Percentiles rank a stretch among this genome's conserved stretches.
Conservation (phyloP, 2,329 filamentous ascomycete species). For the Ophiostoma novo-ulmi region DNA sequence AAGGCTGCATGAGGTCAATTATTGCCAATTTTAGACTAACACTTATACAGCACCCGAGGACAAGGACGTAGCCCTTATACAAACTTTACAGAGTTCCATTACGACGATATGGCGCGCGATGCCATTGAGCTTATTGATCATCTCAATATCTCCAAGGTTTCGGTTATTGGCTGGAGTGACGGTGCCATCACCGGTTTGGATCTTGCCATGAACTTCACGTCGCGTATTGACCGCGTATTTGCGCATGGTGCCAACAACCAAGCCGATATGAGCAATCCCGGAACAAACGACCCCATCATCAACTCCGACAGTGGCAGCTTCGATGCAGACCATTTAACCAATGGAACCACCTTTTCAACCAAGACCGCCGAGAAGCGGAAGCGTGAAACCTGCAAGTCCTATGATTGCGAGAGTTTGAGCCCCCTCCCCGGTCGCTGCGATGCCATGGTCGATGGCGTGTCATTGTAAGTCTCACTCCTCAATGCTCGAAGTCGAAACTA, state of each 20-base stretch:
- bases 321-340: constrained; percentile 9
- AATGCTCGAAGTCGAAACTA: background rate
- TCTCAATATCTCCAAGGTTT: constrained; percentile 1
- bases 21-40: background rate
- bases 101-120: constrained; percentile 12
- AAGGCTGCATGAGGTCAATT: background rate
- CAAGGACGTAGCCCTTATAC: constrained; percentile 11
- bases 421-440: constrained; percentile 1
- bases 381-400: constrained; percentile 1
- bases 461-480: background rate
- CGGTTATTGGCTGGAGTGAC: constrained; percentile 13
- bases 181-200: constrained; percentile 10
- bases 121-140: constrained; percentile 14
- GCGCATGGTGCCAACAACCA: constrained; percentile 16
- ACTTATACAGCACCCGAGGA: constrained; percentile 1
- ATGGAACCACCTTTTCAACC: constrained; percentile 6
- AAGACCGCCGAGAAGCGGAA: constrained; percentile 6
- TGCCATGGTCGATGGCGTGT: constrained; percentile 9
- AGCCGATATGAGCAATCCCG: constrained; percentile 13
- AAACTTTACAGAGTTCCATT: constrained; percentile 13
- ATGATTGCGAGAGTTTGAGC: background rate
- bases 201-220: constrained; percentile 15
- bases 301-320: constrained; percentile 9
- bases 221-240: constrained; percentile 14
- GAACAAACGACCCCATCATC: constrained; percentile 13